Evolutionary conservation across 1,139 yeast genomes (phyloP).

Genomic region (Geotrichum macrosporum): DNA sequence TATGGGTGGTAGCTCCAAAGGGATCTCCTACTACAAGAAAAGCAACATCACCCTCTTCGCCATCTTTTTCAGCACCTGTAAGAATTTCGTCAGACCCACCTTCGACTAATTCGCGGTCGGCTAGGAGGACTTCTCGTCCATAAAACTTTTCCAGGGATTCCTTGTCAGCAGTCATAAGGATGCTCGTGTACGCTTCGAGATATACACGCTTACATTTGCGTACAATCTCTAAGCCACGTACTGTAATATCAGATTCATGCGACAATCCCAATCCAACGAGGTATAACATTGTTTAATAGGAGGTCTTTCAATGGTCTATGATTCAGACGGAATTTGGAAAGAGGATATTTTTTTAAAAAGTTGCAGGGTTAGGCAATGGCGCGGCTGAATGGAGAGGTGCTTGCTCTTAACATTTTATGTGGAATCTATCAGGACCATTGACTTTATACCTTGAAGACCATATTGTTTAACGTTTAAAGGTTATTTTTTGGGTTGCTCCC

Average conservation of each 20-base stretch:
- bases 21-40: constrained; percentile 97
- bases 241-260: constrained; percentile 85
- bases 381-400: too few species aligned
- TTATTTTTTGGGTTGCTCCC: too few species aligned
- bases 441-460: too few species aligned
- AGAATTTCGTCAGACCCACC: constrained; percentile 79
- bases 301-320: not conserved
- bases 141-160: constrained; percentile 63
- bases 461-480: too few species aligned
- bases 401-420: too few species aligned
- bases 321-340: not conserved
- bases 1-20: constrained; percentile 97
- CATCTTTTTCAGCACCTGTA: constrained; percentile 63
- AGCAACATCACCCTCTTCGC: constrained; percentile 69
- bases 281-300: constrained; percentile 60
- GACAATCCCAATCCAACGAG: constrained; percentile 90
- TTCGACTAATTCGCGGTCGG: constrained; percentile 93
- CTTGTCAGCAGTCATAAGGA: constrained; percentile 85
- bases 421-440: too few species aligned
- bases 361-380: not conserved
- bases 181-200: constrained; percentile 91
- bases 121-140: constrained; percentile 78
- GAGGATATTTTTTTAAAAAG: not conserved
- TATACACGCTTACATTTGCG: constrained; percentile 81
- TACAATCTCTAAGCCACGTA: constrained; percentile 84